phyloP scores from a whole-genome alignment of 73 alveolate genomes.

The Symbiodinium pilosum region DNA sequence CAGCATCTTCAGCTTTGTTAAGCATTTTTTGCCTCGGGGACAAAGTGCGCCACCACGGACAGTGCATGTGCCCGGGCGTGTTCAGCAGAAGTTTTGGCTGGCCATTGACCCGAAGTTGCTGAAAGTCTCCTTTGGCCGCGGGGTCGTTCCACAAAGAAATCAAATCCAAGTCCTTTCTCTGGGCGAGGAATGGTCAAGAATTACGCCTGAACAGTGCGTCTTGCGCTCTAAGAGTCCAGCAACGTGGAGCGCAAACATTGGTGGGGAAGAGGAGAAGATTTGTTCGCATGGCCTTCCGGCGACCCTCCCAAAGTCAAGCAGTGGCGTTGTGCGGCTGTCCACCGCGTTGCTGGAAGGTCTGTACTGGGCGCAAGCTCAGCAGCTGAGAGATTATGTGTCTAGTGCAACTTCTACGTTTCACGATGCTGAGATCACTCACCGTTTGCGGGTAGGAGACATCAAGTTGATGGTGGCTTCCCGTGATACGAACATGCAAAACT shows the following conservation, averaged over 20 bases:
- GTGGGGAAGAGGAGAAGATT: not conserved
- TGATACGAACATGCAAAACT: not conserved
- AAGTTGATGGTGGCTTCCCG: not conserved
- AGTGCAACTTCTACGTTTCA: not conserved
- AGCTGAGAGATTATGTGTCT: not conserved
- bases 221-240: not conserved
- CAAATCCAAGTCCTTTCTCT: not conserved
- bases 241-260: not conserved
- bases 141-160: not conserved
- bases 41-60: too few relatives aligned
- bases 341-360: not conserved
- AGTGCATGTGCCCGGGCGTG: too few relatives aligned
- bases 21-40: too few relatives aligned
- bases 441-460: not conserved
- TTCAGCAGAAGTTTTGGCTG: not conserved
- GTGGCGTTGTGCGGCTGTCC: conserved; percentile 1
- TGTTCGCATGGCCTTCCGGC: not conserved
- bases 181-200: not conserved
- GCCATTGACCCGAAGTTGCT: not conserved
- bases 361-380: not conserved
- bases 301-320: not conserved
- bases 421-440: not conserved
- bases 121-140: not conserved
- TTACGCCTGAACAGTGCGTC: not conserved
- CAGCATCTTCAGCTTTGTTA: too few relatives aligned